A percentile compares a stretch with the other conserved stretches of the same genome.
Evolutionary conservation across 2,329 filamentous ascomycete genomes (phyloP).

Genomic region (Neonectria faginata): DNA sequence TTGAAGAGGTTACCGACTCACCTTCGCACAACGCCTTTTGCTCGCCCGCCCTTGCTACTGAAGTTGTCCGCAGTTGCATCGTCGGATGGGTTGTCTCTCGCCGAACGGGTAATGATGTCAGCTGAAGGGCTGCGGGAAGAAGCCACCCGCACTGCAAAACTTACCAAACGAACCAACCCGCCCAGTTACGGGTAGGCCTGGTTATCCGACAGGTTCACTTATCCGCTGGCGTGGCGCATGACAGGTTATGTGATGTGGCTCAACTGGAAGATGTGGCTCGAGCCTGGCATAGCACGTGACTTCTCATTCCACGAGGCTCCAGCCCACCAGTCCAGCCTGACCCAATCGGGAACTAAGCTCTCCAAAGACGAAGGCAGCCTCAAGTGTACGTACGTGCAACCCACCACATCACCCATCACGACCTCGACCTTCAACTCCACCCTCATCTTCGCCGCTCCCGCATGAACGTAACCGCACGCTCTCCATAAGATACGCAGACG

Average conservation of each 20-base stretch:
- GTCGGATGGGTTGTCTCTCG: neutral
- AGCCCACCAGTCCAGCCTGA: constrained; percentile 25
- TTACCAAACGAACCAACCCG: neutral
- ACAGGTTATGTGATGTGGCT: constrained; percentile 5
- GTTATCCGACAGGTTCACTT: constrained; percentile 2
- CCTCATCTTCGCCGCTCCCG: constrained; percentile 31
- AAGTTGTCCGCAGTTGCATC: neutral
- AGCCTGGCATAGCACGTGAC: constrained; percentile 18
- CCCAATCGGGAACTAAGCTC: constrained; percentile 48
- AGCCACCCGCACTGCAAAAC: constrained; percentile 11
- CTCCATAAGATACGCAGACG: constrained; percentile 31
- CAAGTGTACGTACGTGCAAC: constrained; percentile 48
- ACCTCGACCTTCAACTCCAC: constrained; percentile 19
- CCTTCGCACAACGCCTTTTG: neutral
- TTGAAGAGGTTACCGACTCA: neutral
- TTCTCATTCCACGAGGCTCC: constrained; percentile 20
- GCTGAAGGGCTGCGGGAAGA: constrained; percentile 9
- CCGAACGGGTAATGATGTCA: constrained; percentile 29
- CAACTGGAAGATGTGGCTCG: constrained; percentile 27
- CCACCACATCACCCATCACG: constrained; percentile 35
- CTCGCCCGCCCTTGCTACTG: neutral
- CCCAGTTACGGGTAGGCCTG: neutral
- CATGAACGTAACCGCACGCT: constrained; percentile 37
- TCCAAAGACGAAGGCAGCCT: constrained; percentile 47
- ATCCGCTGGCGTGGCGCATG: neutral